A percentile compares a stretch with the other conserved stretches of the same genome.
These are phyloP conservation scores for Rhipidocladum racemiflorum DNA, from an alignment of 176 grass and related monocot species.

Conservation along the genomic window DNA sequence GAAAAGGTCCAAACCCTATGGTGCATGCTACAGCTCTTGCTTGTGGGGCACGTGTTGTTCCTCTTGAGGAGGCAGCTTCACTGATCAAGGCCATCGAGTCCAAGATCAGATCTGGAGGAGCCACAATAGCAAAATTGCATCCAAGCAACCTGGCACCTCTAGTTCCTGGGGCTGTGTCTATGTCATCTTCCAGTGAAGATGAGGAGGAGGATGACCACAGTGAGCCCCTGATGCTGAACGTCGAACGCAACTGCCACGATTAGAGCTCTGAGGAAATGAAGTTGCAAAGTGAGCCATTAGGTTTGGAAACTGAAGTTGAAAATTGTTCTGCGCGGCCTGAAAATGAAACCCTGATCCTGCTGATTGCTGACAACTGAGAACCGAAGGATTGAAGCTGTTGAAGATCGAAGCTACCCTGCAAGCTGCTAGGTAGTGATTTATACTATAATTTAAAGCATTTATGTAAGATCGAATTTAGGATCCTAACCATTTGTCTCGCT, in stretches of 20 bases:
- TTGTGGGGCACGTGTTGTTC: conserved; percentile 72
- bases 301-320: conserved; percentile 41
- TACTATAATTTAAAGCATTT: conserved; percentile 15
- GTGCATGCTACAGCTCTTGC: conserved; percentile 84
- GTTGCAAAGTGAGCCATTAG: conserved; percentile 18
- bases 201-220: conserved; percentile 33
- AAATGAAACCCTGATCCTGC: background rate
- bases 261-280: conserved; percentile 36
- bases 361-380: conserved; percentile 34
- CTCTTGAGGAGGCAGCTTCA: conserved; percentile 51
- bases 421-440: background rate
- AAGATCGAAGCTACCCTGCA: conserved; percentile 13
- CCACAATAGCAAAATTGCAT: conserved; percentile 51
- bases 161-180: conserved; percentile 19
- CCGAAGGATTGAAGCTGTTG: conserved; percentile 6
- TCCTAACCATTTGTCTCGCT: conserved; percentile 6
- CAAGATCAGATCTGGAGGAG: conserved; percentile 75
- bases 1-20: conserved; percentile 31
- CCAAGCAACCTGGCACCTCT: conserved; percentile 24
- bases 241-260: background rate
- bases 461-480: conserved; percentile 26
- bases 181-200: conserved; percentile 46
- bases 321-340: conserved; percentile 7
- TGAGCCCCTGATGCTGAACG: background rate
- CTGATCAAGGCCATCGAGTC: conserved; percentile 69